These are phyloP conservation scores for Stephanodiscus minutulus DNA, from an alignment of 108 stramenopile species.

Conservation along the genomic window DNA sequence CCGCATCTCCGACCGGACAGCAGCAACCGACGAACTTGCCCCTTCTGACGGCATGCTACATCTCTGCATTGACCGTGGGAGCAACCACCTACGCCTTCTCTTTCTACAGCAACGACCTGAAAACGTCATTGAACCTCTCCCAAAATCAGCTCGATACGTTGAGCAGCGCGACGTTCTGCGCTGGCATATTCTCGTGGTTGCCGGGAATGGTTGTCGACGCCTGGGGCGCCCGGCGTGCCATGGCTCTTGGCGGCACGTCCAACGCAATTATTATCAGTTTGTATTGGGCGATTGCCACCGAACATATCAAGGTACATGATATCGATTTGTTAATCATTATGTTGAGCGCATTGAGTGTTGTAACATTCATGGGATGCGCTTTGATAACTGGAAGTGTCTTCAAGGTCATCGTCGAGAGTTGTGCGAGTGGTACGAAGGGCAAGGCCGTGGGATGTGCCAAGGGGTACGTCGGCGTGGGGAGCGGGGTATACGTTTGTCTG, in stretches of 20 bases:
- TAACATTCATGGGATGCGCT: slow-evolving; percentile 71
- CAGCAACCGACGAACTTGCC: slow-evolving; percentile 58
- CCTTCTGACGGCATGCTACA: slow-evolving; percentile 58
- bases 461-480: slow-evolving; percentile 84
- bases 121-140: slow-evolving; percentile 64
- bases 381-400: slow-evolving; percentile 82
- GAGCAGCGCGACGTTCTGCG: slow-evolving; percentile 67
- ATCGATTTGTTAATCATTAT: slow-evolving; percentile 41
- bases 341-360: slow-evolving; percentile 58
- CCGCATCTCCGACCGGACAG: not conserved
- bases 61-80: slow-evolving; percentile 78
- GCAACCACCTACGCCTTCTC: slow-evolving; percentile 88
- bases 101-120: slow-evolving; percentile 74
- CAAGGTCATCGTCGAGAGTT: slow-evolving; percentile 71
- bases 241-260: slow-evolving; percentile 60
- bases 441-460: slow-evolving; percentile 85
- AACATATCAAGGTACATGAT: slow-evolving; percentile 7
- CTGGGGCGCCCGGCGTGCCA: slow-evolving; percentile 59
- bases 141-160: slow-evolving; percentile 82
- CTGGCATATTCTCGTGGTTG: slow-evolving; percentile 75
- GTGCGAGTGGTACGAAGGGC: slow-evolving; percentile 74
- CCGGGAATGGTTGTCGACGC: slow-evolving; percentile 74
- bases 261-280: slow-evolving; percentile 49
- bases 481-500: slow-evolving; percentile 59
- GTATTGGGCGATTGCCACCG: slow-evolving; percentile 71